These are phyloP conservation scores for Marasmius fiardii DNA, from an alignment of 1,284 basidiomycete genomes.

Conservation along the genomic window DNA sequence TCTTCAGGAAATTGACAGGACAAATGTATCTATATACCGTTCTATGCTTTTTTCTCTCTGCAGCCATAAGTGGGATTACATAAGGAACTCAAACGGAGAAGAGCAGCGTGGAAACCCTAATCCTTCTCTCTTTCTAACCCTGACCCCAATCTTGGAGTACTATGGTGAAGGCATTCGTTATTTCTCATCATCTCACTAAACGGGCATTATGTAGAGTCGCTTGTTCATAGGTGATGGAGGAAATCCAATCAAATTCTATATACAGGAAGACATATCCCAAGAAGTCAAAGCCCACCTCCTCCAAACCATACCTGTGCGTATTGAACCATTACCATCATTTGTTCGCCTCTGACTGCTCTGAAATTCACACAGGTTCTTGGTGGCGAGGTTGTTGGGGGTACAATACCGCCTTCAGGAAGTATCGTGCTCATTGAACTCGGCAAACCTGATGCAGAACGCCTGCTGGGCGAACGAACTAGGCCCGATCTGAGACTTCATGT, in stretches of 20 bases:
- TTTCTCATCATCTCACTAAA: not conserved
- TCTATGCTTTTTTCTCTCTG: not conserved
- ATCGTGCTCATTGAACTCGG: conserved; percentile 68
- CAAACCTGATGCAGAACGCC: conserved; percentile 65
- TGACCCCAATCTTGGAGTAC: conserved; percentile 3
- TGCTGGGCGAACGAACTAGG: conserved; percentile 66
- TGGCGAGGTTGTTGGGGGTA: conserved; percentile 56
- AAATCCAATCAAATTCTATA: conserved; percentile 72
- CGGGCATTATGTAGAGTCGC: not conserved
- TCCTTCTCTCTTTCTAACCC: not conserved
- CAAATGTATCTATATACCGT: not conserved
- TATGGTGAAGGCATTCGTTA: not conserved
- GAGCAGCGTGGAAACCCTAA: not conserved
- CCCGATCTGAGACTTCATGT: conserved; percentile 60
- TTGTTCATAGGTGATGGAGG: conserved; percentile 65
- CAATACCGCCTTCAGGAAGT: conserved; percentile 71
- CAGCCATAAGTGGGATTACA: no score
- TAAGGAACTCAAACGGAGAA: not conserved
- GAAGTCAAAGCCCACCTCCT: conserved; percentile 64
- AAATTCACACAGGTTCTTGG: conserved; percentile 49
- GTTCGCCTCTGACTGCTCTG: not conserved
- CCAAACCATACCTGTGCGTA: conserved; percentile 61
- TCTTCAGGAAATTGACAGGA: not conserved
- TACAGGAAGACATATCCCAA: conserved; percentile 71
- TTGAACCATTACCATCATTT: no score